A percentile compares a stretch with the other conserved stretches of the same genome.
phyloP scores from a whole-genome alignment of 371 early-diverging fungal species.

The Rhizomucor pusillus region DNA sequence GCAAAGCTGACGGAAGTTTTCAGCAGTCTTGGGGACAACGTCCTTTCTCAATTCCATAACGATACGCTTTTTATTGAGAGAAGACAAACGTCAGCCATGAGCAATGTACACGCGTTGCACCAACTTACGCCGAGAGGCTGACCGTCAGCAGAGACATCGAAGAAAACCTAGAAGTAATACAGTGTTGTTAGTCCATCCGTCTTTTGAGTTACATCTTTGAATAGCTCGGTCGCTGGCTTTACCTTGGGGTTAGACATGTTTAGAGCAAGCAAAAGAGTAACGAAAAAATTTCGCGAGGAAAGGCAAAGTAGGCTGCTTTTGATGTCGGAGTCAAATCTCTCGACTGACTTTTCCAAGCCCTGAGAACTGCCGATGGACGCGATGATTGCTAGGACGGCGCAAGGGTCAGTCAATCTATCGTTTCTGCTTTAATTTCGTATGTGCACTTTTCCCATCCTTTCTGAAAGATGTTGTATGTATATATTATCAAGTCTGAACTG shows the following conservation, averaged over 20 bases:
- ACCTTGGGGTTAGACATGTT: conserved; percentile 22
- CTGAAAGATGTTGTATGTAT: too few relatives aligned
- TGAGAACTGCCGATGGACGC: too few relatives aligned
- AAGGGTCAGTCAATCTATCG: too few relatives aligned
- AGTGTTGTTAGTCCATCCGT: background rate
- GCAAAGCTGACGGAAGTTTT: conserved; percentile 93
- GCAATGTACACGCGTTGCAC: background rate
- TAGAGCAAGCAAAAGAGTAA: background rate
- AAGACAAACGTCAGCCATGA: conserved; percentile 50
- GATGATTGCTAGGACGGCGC: too few relatives aligned
- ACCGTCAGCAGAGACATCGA: conserved; percentile 55
- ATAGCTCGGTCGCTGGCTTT: background rate
- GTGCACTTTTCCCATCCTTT: too few relatives aligned
- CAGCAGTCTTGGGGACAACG: conserved; percentile 94
- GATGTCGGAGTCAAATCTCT: too few relatives aligned
- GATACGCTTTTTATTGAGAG: conserved; percentile 58
- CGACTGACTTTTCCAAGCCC: too few relatives aligned
- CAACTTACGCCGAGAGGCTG: conserved; percentile 54
- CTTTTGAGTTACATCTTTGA: too few relatives aligned
- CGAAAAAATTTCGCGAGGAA: too few relatives aligned
- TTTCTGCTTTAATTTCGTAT: too few relatives aligned
- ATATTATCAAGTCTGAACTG: too few relatives aligned
- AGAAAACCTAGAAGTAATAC: conserved; percentile 43
- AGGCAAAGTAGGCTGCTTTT: too few relatives aligned
- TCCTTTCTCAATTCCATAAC: conserved; percentile 80